Percentiles rank a stretch among this genome's conserved stretches.
phyloP scores from a whole-genome alignment of 2,329 filamentous ascomycete species.

The Cytospora paraplurivora region DNA sequence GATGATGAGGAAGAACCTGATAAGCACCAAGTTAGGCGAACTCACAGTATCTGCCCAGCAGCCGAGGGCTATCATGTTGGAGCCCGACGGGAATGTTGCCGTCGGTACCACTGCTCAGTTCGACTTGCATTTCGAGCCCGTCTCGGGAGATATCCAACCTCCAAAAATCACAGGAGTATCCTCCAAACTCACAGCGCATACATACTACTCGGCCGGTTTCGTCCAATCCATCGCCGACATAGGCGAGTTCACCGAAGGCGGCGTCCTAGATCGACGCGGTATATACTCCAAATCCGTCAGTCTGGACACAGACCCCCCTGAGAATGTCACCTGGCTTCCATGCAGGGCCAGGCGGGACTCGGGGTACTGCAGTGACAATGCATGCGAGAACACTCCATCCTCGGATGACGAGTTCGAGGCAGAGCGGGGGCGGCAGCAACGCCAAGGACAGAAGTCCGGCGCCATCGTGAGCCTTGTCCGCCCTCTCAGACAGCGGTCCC shows the following conservation, averaged over 20 bases:
- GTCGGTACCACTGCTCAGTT: slow-evolving; percentile 48
- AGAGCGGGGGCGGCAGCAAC: slow-evolving; percentile 24
- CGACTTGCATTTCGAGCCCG: slow-evolving; percentile 51
- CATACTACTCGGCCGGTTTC: slow-evolving; percentile 53
- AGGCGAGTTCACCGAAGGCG: slow-evolving; percentile 45
- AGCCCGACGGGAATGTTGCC: slow-evolving; percentile 50
- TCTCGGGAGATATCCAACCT: slow-evolving; percentile 44
- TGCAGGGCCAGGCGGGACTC: slow-evolving; percentile 51
- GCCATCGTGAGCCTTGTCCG: slow-evolving; percentile 19
- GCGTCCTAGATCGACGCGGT: slow-evolving; percentile 44
- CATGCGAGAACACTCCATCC: slow-evolving; percentile 39
- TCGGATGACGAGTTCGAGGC: slow-evolving; percentile 38
- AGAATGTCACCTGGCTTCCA: slow-evolving; percentile 46
- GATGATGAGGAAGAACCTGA: slow-evolving; percentile 54
- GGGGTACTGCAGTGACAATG: slow-evolving; percentile 52
- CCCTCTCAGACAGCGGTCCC: neutral
- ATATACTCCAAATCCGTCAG: slow-evolving; percentile 50
- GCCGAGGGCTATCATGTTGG: slow-evolving; percentile 52
- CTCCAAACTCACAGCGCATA: slow-evolving; percentile 54
- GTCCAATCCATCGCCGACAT: slow-evolving; percentile 54
- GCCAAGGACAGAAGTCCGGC: slow-evolving; percentile 5
- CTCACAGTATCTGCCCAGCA: slow-evolving; percentile 50
- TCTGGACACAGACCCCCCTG: slow-evolving; percentile 42
- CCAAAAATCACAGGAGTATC: slow-evolving; percentile 53
- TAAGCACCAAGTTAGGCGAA: slow-evolving; percentile 53